These are phyloP conservation scores for Rhizomucor miehei DNA, from an alignment of 371 early-diverging fungal genomes.

Conservation along the genomic window DNA sequence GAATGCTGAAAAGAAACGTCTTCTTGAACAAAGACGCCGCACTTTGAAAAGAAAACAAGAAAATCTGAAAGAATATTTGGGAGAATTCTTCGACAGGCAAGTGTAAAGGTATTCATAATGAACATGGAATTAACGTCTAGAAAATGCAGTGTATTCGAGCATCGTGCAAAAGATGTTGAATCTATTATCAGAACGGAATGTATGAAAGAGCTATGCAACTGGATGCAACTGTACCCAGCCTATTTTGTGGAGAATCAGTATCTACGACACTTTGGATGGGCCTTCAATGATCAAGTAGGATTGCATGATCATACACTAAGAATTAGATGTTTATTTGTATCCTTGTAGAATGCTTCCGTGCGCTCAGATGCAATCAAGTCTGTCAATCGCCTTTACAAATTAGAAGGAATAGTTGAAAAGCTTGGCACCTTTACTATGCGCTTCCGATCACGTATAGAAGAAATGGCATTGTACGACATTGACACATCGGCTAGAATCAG, in stretches of 20 bases:
- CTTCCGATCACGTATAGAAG: conserved; percentile 72
- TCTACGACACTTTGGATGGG: conserved; percentile 84
- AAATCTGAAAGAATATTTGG: conserved; percentile 43
- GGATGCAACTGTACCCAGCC: conserved; percentile 71
- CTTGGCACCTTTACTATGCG: conserved; percentile 72
- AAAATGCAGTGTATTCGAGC: conserved; percentile 70
- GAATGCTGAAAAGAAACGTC: conserved; percentile 12
- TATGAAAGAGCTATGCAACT: conserved; percentile 71
- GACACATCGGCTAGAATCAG: conserved; percentile 64
- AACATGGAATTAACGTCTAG: not conserved
- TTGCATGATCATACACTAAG: not conserved
- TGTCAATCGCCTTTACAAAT: conserved; percentile 50
- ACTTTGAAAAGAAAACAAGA: conserved; percentile 19
- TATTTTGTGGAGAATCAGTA: conserved; percentile 72
- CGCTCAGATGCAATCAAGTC: conserved; percentile 64
- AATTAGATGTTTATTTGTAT: not conserved
- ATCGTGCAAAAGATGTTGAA: conserved; percentile 89
- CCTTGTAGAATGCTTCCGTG: conserved; percentile 44
- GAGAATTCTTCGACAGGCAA: conserved; percentile 65
- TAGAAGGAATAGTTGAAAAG: conserved; percentile 46
- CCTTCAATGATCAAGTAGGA: conserved; percentile 76
- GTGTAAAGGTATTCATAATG: not conserved
- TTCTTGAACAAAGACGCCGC: conserved; percentile 17
- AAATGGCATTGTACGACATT: conserved; percentile 80
- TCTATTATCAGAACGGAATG: conserved; percentile 83